A percentile compares a stretch with the other conserved stretches of the same genome.
Conservation (phyloP, 257 asterid genomes). For the Phtheirospermum japonicum region DNA sequence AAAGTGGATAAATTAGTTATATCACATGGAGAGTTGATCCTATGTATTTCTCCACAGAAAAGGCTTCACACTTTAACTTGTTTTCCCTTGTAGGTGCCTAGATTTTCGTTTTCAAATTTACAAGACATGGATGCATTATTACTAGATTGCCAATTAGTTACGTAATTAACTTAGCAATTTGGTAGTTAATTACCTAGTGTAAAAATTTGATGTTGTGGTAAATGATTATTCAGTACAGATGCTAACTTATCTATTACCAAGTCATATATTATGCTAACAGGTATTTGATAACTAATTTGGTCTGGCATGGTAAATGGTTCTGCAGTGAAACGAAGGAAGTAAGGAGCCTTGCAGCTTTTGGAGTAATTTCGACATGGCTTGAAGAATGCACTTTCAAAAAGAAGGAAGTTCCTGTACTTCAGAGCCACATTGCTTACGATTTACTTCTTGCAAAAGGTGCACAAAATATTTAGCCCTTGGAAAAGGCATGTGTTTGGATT, state of each 20-base stretch:
- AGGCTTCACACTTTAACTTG: conserved; percentile 1
- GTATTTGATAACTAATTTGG: too few species aligned
- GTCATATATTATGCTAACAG: too few species aligned
- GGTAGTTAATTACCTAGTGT: too few species aligned
- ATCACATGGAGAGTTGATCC: neutral
- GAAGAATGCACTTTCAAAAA: conserved; percentile 70
- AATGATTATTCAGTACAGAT: too few species aligned
- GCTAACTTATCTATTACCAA: too few species aligned
- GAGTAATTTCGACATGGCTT: conserved; percentile 81
- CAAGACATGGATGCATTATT: conserved; percentile 9
- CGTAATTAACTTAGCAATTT: conserved; percentile 22
- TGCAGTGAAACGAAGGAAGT: conserved; percentile 85
- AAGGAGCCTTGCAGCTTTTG: conserved; percentile 74
- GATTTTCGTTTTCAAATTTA: conserved; percentile 16
- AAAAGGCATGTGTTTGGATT: conserved; percentile 23
- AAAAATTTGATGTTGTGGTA: too few species aligned
- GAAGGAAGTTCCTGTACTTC: conserved; percentile 77
- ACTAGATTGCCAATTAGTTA: conserved; percentile 14
- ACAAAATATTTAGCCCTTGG: conserved; percentile 8
- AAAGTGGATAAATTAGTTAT: conserved; percentile 16
- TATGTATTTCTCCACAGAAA: conserved; percentile 21
- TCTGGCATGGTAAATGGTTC: conserved; percentile 30
- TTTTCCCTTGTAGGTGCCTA: neutral
- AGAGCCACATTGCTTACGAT: conserved; percentile 81
- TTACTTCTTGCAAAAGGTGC: conserved; percentile 87